Conservation (phyloP, 2,329 filamentous ascomycete genomes). For the Hortaea werneckii region DNA sequence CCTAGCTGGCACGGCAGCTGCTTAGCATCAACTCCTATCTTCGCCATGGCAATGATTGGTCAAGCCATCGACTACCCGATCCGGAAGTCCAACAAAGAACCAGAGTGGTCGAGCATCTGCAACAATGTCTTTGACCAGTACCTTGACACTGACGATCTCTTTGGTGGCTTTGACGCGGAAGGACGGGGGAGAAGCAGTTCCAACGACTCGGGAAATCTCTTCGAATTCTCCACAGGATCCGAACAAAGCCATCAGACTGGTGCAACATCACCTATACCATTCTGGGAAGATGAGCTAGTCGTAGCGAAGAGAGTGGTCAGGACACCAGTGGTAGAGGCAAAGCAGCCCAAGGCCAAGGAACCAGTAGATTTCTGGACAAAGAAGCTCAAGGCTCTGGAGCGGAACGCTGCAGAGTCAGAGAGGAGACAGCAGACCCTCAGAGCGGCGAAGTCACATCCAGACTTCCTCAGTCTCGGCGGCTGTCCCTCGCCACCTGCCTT, state of each 20-base stretch:
- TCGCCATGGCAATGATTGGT: slow-evolving; percentile 13
- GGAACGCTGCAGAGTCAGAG: slow-evolving; percentile 37
- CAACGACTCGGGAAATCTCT: slow-evolving; percentile 39
- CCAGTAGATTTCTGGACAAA: slow-evolving; percentile 44
- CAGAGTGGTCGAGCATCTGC: slow-evolving; percentile 46
- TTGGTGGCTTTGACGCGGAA: slow-evolving; percentile 34
- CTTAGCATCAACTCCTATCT: neutral
- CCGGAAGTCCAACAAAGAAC: slow-evolving; percentile 41
- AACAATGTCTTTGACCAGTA: slow-evolving; percentile 56
- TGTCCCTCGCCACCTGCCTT: slow-evolving; percentile 25
- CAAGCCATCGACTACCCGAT: slow-evolving; percentile 23
- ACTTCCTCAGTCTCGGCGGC: slow-evolving; percentile 27
- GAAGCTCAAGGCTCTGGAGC: slow-evolving; percentile 41
- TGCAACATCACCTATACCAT: slow-evolving; percentile 39
- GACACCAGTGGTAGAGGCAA: slow-evolving; percentile 10
- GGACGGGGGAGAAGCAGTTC: slow-evolving; percentile 40
- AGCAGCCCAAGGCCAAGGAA: slow-evolving; percentile 29
- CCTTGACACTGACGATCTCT: slow-evolving; percentile 45
- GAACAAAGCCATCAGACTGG: slow-evolving; percentile 39
- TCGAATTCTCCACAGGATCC: slow-evolving; percentile 38
- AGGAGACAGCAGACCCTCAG: slow-evolving; percentile 30
- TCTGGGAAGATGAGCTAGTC: slow-evolving; percentile 27
- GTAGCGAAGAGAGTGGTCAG: neutral
- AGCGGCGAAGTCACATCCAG: slow-evolving; percentile 23
- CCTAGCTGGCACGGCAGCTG: neutral